Evolutionary conservation across 2,329 filamentous ascomycete genomes (phyloP).

Genomic region (Aspergillus sp.): DNA sequence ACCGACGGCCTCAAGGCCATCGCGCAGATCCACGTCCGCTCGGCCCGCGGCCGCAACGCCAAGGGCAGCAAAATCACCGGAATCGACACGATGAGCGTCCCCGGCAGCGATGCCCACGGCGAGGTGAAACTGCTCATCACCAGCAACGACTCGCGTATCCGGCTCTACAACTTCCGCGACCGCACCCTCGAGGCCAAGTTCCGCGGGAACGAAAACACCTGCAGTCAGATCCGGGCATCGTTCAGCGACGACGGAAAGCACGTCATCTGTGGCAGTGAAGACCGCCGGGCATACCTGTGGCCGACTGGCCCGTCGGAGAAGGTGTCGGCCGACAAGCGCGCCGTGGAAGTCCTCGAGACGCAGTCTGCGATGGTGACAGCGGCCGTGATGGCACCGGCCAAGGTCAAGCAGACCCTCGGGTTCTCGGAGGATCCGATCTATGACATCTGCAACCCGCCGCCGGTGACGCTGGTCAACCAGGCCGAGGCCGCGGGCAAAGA

Average conservation of each 20-base stretch:
- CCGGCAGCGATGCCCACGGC: slow-evolving; percentile 56
- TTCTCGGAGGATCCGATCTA: slow-evolving; percentile 90
- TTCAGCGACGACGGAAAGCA: slow-evolving; percentile 86
- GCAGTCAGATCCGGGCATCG: slow-evolving; percentile 83
- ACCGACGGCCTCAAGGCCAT: slow-evolving; percentile 84
- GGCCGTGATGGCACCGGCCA: slow-evolving; percentile 79
- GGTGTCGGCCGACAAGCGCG: slow-evolving; percentile 69
- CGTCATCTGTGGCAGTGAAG: slow-evolving; percentile 90
- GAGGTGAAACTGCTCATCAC: slow-evolving; percentile 85
- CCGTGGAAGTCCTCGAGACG: slow-evolving; percentile 86
- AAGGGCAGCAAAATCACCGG: slow-evolving; percentile 98
- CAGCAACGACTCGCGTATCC: slow-evolving; percentile 90
- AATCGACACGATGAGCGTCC: slow-evolving; percentile 71
- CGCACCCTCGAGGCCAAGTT: slow-evolving; percentile 86
- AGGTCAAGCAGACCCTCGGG: slow-evolving; percentile 73
- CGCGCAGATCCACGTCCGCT: slow-evolving; percentile 89
- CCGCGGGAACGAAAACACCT: slow-evolving; percentile 84
- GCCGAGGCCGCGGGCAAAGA: slow-evolving; percentile 29
- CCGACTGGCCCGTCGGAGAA: slow-evolving; percentile 63
- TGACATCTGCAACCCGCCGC: slow-evolving; percentile 92
- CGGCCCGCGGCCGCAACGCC: slow-evolving; percentile 85
- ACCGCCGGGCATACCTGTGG: slow-evolving; percentile 89
- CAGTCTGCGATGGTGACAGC: slow-evolving; percentile 85
- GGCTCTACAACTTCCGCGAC: slow-evolving; percentile 84
- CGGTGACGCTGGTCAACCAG: slow-evolving; percentile 74